Base-by-base conservation (phyloP, 1,284 basidiomycete genomes). In the Fistulinella cinereoalba region DNA sequence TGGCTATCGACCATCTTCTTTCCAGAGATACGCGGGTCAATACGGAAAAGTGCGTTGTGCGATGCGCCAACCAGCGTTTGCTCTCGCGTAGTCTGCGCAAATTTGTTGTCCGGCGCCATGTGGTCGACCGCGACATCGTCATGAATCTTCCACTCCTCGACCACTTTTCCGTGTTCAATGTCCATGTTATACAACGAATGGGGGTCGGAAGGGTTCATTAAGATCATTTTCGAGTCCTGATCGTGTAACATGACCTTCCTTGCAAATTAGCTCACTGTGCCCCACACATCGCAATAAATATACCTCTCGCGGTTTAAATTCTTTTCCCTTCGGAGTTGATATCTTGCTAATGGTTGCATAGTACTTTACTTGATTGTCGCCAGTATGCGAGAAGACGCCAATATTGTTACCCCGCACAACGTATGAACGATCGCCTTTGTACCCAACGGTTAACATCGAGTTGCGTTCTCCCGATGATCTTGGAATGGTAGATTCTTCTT, bases 81-180 rank as follows among this genome's bases (percentile, higher is more conserved):
- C 63, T 97, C 87, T 39, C 80, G 80, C 28, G 95, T 96, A 65
- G 87, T 97, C 60, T 92, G 94, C 4, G 97, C 94, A 61, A 92
- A 97, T 71, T 99, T 99, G 70, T 80, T 86, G 58, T 92, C 86
- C 4, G 97, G 95, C 1, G 96, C 82, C 60, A 99, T 91, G 64
- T 96, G 88, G 63, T 86, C 79, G 49, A 98, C 90, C 13, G 78
- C 75, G 48, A 98, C 77, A 58, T 88, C 78, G 41, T 97, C 93
- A 62, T 95, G 88, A 15, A 99, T 85, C 66, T 95, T 96, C 95
- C 94, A 98, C 67, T 99, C 96, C 62, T 99, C 97, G 8, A 99
- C 93, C 33, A 99, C 86, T 72, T 98, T 97, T 41, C 94, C 97
- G 37, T 87, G 86, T 68, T 96, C 92, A 53, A 99, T 81, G 68